Evolutionary conservation across 1,284 basidiomycete species (phyloP).

Genomic region (Apiotrichum sp.): DNA sequence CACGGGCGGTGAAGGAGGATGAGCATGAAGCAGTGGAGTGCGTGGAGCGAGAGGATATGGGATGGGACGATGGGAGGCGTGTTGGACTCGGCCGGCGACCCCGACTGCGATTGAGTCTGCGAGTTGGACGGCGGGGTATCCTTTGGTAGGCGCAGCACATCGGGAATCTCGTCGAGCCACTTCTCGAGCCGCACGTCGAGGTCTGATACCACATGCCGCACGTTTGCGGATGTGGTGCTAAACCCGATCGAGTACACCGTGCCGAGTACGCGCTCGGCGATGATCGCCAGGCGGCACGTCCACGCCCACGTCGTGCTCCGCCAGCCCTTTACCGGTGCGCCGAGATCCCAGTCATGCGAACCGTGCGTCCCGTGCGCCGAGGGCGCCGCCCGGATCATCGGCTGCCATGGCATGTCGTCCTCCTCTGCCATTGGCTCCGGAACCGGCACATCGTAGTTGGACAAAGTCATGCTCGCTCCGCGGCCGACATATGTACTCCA

Average conservation of each 20-base stretch:
- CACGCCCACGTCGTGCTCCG: constrained; percentile 19
- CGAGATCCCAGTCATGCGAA: not conserved
- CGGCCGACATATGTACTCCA: constrained; percentile 34
- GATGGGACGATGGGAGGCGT: constrained; percentile 3
- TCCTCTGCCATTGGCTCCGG: constrained; percentile 12
- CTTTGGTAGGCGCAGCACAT: constrained; percentile 9
- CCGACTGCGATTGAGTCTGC: not conserved
- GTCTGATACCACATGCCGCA: constrained; percentile 13
- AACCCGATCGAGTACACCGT: constrained; percentile 16
- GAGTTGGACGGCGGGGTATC: too few species aligned
- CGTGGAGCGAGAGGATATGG: constrained; percentile 27
- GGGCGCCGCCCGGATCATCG: constrained; percentile 9
- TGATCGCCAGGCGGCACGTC: constrained; percentile 17
- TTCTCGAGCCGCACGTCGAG: constrained; percentile 13
- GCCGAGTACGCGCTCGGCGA: constrained; percentile 19
- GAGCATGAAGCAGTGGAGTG: constrained; percentile 19
- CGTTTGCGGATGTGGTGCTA: constrained; percentile 10
- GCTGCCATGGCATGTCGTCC: constrained; percentile 19
- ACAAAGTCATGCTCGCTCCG: constrained; percentile 12
- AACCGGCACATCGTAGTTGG: constrained; percentile 19
- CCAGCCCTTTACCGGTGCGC: constrained; percentile 17
- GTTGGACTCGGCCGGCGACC: not conserved
- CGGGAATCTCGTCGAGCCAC: constrained; percentile 21
- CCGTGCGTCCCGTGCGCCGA: not conserved
- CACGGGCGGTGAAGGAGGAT: constrained; percentile 28